Conservation (phyloP, 371 early-diverging fungal genomes). For the Vittaforma corneae region DNA sequence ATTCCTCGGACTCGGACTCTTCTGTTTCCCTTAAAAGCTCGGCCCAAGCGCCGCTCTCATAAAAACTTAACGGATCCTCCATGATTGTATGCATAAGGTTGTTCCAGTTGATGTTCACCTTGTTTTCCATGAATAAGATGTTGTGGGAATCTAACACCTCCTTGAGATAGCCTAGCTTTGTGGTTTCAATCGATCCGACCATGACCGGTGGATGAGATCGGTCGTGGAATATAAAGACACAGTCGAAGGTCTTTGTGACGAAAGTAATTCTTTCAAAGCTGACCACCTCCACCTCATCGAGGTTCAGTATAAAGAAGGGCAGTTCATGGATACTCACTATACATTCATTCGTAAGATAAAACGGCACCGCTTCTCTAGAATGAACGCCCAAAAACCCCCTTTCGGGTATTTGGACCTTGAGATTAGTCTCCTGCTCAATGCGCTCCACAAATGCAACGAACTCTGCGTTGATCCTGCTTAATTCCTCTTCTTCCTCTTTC, state of each 20-base stretch:
- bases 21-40: conserved; percentile 60
- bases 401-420: conserved; percentile 84
- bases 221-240: conserved; percentile 93
- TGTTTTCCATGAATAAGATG: conserved; percentile 84
- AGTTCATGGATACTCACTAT: conserved; percentile 87
- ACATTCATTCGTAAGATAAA: conserved; percentile 90
- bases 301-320: conserved; percentile 80
- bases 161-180: conserved; percentile 80
- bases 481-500: conserved; percentile 84
- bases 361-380: conserved; percentile 73
- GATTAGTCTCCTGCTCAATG: conserved; percentile 65
- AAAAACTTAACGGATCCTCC: conserved; percentile 85
- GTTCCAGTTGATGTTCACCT: conserved; percentile 88
- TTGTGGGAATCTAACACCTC: conserved; percentile 94
- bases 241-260: conserved; percentile 92
- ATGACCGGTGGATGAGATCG: conserved; percentile 75
- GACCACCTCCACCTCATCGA: conserved; percentile 86
- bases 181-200: conserved; percentile 84
- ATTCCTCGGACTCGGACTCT: conserved; percentile 40
- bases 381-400: conserved; percentile 90
- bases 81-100: conserved; percentile 93
- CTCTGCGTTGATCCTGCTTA: conserved; percentile 81
- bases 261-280: conserved; percentile 93
- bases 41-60: conserved; percentile 85
- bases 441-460: conserved; percentile 80